Conservation (phyloP, 352 stramenopile genomes). For the Phytopythium litorale region DNA sequence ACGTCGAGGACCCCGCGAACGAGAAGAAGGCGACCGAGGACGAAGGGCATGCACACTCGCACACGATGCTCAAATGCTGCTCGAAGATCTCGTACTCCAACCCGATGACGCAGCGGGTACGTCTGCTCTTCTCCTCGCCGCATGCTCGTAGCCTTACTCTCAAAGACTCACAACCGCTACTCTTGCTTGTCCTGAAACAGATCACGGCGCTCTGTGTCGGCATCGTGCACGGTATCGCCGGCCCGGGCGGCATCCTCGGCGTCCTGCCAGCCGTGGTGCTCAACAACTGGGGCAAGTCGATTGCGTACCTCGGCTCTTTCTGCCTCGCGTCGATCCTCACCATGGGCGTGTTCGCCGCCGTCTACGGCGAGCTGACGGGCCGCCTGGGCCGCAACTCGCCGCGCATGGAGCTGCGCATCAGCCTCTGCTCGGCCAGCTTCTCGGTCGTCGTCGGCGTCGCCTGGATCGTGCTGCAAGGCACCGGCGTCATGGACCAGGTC, state of each 20-base stretch:
- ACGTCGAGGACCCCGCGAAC: not conserved
- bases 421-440: constrained; percentile 65
- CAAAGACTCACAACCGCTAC: constrained; percentile 3
- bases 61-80: constrained; percentile 22
- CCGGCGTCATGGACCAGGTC: constrained; percentile 58
- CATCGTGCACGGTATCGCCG: constrained; percentile 79
- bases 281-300: constrained; percentile 57
- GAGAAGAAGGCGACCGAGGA: not conserved
- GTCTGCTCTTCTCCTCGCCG: not conserved
- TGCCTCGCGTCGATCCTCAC: constrained; percentile 84
- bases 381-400: constrained; percentile 48
- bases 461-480: constrained; percentile 71
- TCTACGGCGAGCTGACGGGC: no score
- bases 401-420: constrained; percentile 56
- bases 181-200: constrained; percentile 13
- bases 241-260: constrained; percentile 53
- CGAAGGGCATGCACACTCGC: not conserved
- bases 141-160: not conserved
- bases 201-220: constrained; percentile 76
- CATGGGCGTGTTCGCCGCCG: constrained; percentile 90
- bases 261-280: constrained; percentile 84
- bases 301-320: constrained; percentile 86
- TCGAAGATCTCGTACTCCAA: constrained; percentile 37
- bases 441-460: constrained; percentile 68
- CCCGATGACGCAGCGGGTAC: constrained; percentile 35